phyloP scores from a whole-genome alignment of 2,329 filamentous ascomycete species.

The Fusarium floridanum region DNA sequence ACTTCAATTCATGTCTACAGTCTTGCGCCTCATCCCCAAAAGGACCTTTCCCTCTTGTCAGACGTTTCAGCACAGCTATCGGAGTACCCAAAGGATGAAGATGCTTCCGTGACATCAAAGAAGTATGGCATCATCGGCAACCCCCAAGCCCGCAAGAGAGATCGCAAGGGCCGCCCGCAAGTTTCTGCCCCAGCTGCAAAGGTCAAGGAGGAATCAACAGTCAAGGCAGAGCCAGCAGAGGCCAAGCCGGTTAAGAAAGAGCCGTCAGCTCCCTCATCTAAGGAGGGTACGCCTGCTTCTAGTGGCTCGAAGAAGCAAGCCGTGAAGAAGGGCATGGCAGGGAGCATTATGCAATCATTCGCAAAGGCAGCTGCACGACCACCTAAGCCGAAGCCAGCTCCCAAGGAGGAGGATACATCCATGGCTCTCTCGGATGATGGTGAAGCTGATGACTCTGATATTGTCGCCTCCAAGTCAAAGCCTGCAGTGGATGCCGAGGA shows the following conservation, averaged over 20 bases:
- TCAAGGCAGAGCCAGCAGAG: conserved; percentile 18
- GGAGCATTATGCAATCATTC: conserved; percentile 82
- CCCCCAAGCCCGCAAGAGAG: conserved; percentile 69
- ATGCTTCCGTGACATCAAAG: conserved; percentile 69
- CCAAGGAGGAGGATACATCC: conserved; percentile 50
- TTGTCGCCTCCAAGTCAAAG: conserved; percentile 45
- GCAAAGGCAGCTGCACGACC: conserved; percentile 67
- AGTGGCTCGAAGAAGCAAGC: conserved; percentile 52
- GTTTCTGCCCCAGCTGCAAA: conserved; percentile 46
- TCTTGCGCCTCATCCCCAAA: conserved; percentile 76
- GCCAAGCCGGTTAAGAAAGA: conserved; percentile 50
- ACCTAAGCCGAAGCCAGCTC: conserved; percentile 62
- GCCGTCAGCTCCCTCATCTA: conserved; percentile 36
- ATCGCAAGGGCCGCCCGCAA: conserved; percentile 54
- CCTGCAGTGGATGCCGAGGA: conserved; percentile 42
- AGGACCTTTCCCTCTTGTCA: conserved; percentile 77
- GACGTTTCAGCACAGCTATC: conserved; percentile 76
- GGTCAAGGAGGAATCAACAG: conserved; percentile 35
- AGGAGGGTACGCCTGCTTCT: conserved; percentile 44
- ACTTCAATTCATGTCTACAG: conserved; percentile 90
- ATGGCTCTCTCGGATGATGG: conserved; percentile 56
- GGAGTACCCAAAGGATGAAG: conserved; percentile 67
- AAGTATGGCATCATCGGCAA: conserved; percentile 83
- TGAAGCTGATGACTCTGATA: conserved; percentile 55
- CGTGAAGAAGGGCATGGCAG: conserved; percentile 70